A percentile compares a stretch with the other conserved stretches of the same genome.
Evolutionary conservation across 345 rosid species (phyloP).

Genomic region (Pistacia atlantica): DNA sequence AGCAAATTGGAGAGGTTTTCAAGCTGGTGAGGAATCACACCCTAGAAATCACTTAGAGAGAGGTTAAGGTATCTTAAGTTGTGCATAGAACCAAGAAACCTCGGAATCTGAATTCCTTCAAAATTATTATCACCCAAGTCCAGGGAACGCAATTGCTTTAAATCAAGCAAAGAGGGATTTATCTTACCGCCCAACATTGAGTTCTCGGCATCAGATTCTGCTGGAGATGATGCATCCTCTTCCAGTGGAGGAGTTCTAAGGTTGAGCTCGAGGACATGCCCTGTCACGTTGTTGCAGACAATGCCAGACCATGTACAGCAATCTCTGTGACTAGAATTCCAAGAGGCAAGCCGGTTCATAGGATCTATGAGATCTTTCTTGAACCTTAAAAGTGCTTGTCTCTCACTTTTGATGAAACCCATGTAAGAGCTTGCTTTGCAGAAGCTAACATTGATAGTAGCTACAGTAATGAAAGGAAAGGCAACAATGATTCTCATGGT

Average conservation of each 20-base stretch:
- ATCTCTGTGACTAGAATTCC: neutral
- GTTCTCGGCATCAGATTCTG: no score
- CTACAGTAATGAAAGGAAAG: neutral
- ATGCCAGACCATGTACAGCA: neutral
- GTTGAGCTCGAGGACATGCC: neutral
- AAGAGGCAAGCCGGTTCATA: neutral
- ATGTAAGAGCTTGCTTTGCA: neutral
- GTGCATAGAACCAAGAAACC: neutral
- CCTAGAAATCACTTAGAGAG: neutral
- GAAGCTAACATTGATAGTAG: neutral
- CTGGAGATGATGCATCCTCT: no score
- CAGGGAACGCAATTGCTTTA: neutral
- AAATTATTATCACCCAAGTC: neutral
- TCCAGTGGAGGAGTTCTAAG: neutral
- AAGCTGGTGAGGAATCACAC: neutral
- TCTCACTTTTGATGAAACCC: neutral
- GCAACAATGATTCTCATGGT: neutral
- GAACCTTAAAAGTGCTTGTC: constrained; percentile 10
- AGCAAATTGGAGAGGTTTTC: neutral
- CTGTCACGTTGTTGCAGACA: neutral
- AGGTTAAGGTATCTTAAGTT: neutral
- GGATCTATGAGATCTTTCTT: neutral
- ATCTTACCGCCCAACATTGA: neutral
- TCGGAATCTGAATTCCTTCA: neutral
- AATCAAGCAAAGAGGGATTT: constrained; percentile 2